phyloP scores from a whole-genome alignment of 2,329 filamentous ascomycete species.

The Monilinia vaccinii-corymbosi region DNA sequence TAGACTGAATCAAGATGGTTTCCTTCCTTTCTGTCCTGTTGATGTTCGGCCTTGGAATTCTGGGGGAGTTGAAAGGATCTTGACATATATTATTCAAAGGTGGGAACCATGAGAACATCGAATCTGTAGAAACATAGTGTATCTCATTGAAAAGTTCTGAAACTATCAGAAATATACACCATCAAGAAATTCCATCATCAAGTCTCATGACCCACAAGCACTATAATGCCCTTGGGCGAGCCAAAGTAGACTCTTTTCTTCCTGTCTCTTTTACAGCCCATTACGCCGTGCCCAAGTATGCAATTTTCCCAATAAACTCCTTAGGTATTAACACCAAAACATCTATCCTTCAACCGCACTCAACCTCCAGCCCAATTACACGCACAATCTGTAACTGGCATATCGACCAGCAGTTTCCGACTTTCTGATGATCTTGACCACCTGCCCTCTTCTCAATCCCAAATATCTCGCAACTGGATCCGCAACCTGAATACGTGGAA shows the following conservation, averaged over 20 bases:
- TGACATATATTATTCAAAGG: not conserved
- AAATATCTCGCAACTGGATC: slow-evolving; percentile 92
- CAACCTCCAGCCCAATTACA: slow-evolving; percentile 32
- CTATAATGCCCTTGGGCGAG: not conserved
- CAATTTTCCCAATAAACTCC: slow-evolving; percentile 18
- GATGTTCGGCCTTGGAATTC: not conserved
- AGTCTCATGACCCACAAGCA: not conserved
- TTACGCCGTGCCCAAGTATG: slow-evolving; percentile 6
- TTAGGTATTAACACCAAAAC: slow-evolving; percentile 12
- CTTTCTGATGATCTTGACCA: slow-evolving; percentile 96
- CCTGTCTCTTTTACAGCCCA: not conserved
- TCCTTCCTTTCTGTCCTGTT: too few relatives aligned
- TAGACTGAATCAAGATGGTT: too few relatives aligned
- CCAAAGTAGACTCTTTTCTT: not conserved
- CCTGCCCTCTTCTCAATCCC: slow-evolving; percentile 81
- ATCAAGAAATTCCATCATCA: not conserved
- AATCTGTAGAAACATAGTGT: not conserved
- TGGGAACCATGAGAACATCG: not conserved
- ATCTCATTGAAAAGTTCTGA: not conserved
- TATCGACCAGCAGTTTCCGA: slow-evolving; percentile 94
- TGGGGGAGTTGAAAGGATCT: not conserved
- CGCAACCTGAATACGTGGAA: slow-evolving; percentile 82
- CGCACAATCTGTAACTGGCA: slow-evolving; percentile 77
- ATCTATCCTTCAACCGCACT: not conserved
- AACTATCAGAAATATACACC: not conserved